Evolutionary conservation across 176 grass and related monocot species (phyloP).

Genomic region (Calamus simplicifolius): DNA sequence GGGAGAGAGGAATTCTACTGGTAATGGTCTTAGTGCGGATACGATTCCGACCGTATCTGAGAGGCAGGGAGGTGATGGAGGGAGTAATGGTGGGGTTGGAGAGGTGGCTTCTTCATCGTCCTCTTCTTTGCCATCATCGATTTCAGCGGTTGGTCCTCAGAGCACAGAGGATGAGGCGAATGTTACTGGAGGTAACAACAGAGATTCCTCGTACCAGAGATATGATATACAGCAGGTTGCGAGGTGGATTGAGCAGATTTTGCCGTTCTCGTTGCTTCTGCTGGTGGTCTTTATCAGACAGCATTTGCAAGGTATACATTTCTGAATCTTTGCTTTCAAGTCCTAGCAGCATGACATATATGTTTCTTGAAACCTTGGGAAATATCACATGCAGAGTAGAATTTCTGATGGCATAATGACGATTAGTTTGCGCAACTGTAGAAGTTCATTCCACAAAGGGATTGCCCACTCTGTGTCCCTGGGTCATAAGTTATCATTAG

Average conservation of each 20-base stretch:
- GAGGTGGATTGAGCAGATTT: constrained; percentile 94
- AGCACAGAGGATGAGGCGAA: constrained; percentile 14
- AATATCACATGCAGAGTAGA: too few species aligned
- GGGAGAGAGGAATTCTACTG: neutral
- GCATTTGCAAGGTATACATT: constrained; percentile 71
- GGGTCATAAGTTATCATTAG: too few species aligned
- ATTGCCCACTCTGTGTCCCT: too few species aligned
- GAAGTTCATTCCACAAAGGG: too few species aligned
- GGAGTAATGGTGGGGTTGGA: constrained; percentile 1
- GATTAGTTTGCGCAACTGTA: too few species aligned
- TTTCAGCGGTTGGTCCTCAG: constrained; percentile 2
- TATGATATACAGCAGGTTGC: constrained; percentile 99
- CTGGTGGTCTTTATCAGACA: constrained; percentile 98
- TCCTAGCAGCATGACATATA: too few species aligned
- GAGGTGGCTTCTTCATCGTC: constrained; percentile 20
- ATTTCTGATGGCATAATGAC: too few species aligned
- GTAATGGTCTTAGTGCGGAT: constrained; percentile 11
- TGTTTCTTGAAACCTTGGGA: too few species aligned
- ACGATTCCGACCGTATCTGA: constrained; percentile 15
- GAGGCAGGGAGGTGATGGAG: constrained; percentile 19
- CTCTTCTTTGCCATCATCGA: constrained; percentile 18
- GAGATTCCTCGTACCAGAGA: constrained; percentile 54
- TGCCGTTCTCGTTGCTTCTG: constrained; percentile 87
- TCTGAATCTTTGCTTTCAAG: too few species aligned
- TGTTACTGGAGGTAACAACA: constrained; percentile 12